A percentile compares a stretch with the other conserved stretches of the same genome.
These are phyloP conservation scores for Cucurbita argyrosperma DNA, from an alignment of 306 rosid species.

Conservation along the genomic window DNA sequence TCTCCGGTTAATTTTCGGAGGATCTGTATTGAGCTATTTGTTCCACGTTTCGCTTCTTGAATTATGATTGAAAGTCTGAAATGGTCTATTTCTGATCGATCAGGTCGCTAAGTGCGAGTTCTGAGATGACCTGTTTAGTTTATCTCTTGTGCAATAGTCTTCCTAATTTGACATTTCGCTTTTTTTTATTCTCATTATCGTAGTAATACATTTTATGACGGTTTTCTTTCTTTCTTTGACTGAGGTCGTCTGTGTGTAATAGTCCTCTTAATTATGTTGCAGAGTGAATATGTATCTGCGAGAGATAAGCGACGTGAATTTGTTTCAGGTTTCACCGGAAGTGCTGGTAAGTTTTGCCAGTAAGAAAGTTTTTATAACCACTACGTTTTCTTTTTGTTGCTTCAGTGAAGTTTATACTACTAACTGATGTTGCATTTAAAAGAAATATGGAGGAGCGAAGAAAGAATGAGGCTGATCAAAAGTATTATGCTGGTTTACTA, in stretches of 20 bases:
- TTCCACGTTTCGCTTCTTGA: not conserved
- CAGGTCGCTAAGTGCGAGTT: not conserved
- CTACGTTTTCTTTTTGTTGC: not conserved
- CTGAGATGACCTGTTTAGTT: not conserved
- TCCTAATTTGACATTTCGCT: not conserved
- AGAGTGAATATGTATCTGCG: slow-evolving; percentile 93
- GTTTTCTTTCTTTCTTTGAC: not conserved
- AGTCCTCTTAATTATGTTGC: slow-evolving; percentile 10
- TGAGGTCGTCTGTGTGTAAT: not conserved
- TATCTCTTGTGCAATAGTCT: not conserved
- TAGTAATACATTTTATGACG: not conserved
- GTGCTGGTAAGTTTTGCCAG: slow-evolving; percentile 48
- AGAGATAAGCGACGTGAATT: slow-evolving; percentile 81
- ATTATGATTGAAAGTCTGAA: not conserved
- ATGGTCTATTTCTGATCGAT: not conserved
- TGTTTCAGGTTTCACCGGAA: slow-evolving; percentile 90
- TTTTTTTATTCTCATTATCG: not conserved
- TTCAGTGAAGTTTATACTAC: not conserved
- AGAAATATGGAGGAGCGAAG: no score
- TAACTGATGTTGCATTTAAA: no score
- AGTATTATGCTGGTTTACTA: no score
- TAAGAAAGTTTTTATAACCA: not conserved
- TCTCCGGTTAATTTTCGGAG: not conserved
- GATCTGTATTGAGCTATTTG: not conserved
- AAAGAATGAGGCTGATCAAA: no score